phyloP scores from a whole-genome alignment of 805 yeast genomes.

The Myxozyma mucilagina region DNA sequence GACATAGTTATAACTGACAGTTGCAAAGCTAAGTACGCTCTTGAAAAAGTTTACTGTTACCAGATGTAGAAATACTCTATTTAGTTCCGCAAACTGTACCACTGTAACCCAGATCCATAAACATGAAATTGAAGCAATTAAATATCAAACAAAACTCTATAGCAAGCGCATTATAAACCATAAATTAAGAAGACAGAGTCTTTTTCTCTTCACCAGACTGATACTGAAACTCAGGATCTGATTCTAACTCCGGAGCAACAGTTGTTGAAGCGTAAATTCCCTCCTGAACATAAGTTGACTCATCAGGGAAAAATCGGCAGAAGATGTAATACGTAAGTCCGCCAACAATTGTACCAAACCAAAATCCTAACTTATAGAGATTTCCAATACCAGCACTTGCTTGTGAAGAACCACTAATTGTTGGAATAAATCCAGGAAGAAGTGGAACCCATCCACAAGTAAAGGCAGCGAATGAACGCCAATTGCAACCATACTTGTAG shows the following conservation, averaged over 20 bases:
- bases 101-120: background rate
- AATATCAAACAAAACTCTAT: background rate
- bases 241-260: background rate
- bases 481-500: conserved; percentile 49
- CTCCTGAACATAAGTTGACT: conserved; percentile 20
- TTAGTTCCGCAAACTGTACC: no score
- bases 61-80: no score
- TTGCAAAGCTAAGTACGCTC: no score
- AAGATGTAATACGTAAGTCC: conserved; percentile 52
- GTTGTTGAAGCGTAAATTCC: conserved; percentile 11
- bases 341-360: conserved; percentile 62
- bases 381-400: conserved; percentile 73
- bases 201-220: background rate
- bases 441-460: conserved; percentile 37
- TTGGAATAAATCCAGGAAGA: conserved; percentile 34
- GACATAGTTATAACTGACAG: no score
- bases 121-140: background rate
- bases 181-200: background rate
- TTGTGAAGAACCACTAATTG: conserved; percentile 22
- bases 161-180: background rate
- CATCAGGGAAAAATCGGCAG: conserved; percentile 54
- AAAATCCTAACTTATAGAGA: conserved; percentile 56
- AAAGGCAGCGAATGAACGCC: conserved; percentile 47
- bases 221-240: conserved; percentile 2
- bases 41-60: no score